Percentiles rank a stretch among this genome's conserved stretches.
Conservation (phyloP, 2,329 filamentous ascomycete species). For the Trichoderma koningii region DNA sequence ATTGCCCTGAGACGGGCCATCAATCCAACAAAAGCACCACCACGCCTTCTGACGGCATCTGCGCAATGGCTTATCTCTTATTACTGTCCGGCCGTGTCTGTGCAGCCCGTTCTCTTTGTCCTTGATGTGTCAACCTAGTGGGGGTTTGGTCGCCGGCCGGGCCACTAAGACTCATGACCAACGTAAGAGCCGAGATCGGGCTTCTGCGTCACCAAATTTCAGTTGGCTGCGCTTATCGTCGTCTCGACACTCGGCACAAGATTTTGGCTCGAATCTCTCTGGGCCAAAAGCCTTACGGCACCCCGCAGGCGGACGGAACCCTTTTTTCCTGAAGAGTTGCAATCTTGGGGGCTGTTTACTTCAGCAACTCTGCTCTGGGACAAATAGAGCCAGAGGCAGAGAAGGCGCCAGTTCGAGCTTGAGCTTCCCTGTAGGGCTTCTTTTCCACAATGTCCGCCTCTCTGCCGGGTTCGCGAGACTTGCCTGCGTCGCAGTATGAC, state of each 20-base stretch:
- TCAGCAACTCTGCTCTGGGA: background rate
- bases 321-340: background rate
- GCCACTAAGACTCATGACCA: conserved; percentile 22
- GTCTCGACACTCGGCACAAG: conserved; percentile 27
- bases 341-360: background rate
- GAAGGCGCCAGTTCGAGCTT: background rate
- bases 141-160: background rate
- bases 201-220: background rate
- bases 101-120: background rate
- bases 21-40: background rate
- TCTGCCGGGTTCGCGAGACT: conserved; percentile 70
- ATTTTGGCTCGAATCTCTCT: conserved; percentile 14
- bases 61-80: background rate
- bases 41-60: conserved; percentile 8
- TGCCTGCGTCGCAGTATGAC: conserved; percentile 91
- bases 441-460: conserved; percentile 61
- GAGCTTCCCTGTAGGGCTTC: conserved; percentile 18
- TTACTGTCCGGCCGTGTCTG: background rate
- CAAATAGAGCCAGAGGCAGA: background rate
- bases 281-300: conserved; percentile 20
- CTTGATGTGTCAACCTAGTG: conserved; percentile 8
- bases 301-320: conserved; percentile 23
- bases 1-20: too few species aligned
- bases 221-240: conserved; percentile 30
- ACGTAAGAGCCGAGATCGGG: conserved; percentile 29